A percentile compares a stretch with the other conserved stretches of the same genome.
phyloP scores from a whole-genome alignment of 805 yeast genomes.

The Candida sanyiensis region DNA sequence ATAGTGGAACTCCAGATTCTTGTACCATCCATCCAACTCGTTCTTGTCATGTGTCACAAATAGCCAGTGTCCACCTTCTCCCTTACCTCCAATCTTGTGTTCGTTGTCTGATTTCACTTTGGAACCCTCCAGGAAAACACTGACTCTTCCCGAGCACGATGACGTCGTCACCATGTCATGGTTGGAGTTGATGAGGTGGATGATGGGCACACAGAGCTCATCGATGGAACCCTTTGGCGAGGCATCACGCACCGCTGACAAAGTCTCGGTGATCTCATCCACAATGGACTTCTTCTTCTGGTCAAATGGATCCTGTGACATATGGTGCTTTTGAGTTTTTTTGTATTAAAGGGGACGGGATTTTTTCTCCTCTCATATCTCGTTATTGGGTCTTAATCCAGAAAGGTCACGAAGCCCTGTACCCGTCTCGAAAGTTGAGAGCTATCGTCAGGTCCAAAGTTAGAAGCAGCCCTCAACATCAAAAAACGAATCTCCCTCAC shows the following conservation, averaged over 20 bases:
- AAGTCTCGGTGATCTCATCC: constrained; percentile 42
- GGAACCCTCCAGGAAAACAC: constrained; percentile 74
- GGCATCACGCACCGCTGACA: constrained; percentile 46
- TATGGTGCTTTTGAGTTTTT: background rate
- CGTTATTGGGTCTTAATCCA: too few relatives aligned
- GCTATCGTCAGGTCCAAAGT: too few relatives aligned
- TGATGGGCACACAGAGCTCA: constrained; percentile 63
- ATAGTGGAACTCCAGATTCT: constrained; percentile 23
- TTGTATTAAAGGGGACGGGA: too few relatives aligned
- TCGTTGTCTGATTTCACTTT: constrained; percentile 32
- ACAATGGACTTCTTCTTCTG: constrained; percentile 58
- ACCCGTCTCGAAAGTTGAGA: too few relatives aligned
- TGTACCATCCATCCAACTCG: constrained; percentile 45
- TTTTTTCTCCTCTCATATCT: too few relatives aligned
- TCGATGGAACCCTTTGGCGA: constrained; percentile 91
- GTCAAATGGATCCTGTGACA: constrained; percentile 46
- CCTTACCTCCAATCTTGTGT: constrained; percentile 69
- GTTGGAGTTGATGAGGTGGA: constrained; percentile 57
- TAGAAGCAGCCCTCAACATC: too few relatives aligned
- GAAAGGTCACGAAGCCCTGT: background rate
- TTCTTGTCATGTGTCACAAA: constrained; percentile 65
- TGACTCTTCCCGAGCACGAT: constrained; percentile 82
- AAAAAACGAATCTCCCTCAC: background rate
- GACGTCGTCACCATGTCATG: constrained; percentile 77
- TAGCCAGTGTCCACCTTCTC: constrained; percentile 83